phyloP scores from a whole-genome alignment of 2,329 filamentous ascomycete genomes.

The Hypoxylon sp. region DNA sequence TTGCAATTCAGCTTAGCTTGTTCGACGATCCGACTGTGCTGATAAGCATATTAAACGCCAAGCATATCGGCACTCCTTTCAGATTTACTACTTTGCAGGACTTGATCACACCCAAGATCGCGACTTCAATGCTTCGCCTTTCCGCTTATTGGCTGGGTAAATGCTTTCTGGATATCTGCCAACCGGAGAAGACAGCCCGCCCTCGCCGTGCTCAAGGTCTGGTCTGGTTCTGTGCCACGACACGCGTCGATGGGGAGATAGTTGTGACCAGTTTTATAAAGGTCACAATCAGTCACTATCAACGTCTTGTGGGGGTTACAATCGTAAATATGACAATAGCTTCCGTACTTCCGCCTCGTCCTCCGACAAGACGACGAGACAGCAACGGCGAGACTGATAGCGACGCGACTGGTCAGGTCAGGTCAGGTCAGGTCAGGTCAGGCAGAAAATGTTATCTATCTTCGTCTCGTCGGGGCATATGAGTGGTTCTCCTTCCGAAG shows the following conservation, averaged over 20 bases:
- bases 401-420: too few relatives aligned
- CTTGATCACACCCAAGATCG: constrained; percentile 31
- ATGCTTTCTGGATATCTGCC: constrained; percentile 25
- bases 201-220: constrained; percentile 16
- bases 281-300: constrained; percentile 1
- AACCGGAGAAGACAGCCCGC: constrained; percentile 4
- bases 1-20: constrained; percentile 37
- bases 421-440: constrained; percentile 1
- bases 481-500: constrained; percentile 34
- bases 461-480: constrained; percentile 17
- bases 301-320: constrained; percentile 24
- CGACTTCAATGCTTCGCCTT: constrained; percentile 9
- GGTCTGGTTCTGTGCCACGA: constrained; percentile 10
- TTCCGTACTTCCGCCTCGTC: constrained; percentile 19
- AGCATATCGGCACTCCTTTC: constrained; percentile 35
- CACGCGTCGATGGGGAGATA: constrained; percentile 10
- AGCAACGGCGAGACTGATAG: neutral
- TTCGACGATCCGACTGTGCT: constrained; percentile 32
- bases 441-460: constrained; percentile 29
- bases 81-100: constrained; percentile 30
- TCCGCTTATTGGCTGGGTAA: constrained; percentile 33
- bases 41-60: constrained; percentile 38
- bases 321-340: constrained; percentile 14
- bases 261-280: constrained; percentile 8
- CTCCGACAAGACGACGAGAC: constrained; percentile 12